phyloP scores from a whole-genome alignment of 352 stramenopile species.

The Phytophthora sp. region DNA sequence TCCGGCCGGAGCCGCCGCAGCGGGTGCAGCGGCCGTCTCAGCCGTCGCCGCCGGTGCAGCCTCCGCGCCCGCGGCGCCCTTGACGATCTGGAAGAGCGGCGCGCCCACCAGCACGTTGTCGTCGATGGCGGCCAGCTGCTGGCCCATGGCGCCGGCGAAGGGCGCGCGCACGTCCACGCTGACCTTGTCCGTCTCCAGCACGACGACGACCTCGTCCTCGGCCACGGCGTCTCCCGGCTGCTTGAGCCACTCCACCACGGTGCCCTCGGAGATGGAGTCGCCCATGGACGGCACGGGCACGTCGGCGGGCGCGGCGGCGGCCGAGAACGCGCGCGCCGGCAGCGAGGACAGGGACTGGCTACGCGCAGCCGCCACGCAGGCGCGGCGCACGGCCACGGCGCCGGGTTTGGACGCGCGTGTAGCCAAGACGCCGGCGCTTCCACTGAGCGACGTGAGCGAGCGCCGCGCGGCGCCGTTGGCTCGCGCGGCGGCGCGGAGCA shows the following conservation, averaged over 20 bases:
- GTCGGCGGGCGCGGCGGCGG: conserved; percentile 34
- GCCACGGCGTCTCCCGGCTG: conserved; percentile 92
- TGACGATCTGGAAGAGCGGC: conserved; percentile 93
- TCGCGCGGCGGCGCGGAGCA: conserved; percentile 30
- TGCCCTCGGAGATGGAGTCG: conserved; percentile 98
- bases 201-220: conserved; percentile 97
- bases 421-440: conserved; percentile 12
- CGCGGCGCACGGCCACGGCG: conserved; percentile 1
- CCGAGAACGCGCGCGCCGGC: conserved; percentile 47
- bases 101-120: conserved; percentile 95
- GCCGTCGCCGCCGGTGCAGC: conserved; percentile 21
- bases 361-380: background rate
- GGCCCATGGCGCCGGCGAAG: conserved; percentile 86
- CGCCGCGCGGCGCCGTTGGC: conserved; percentile 28
- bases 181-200: conserved; percentile 99
- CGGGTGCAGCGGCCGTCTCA: conserved; percentile 24
- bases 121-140: conserved; percentile 92
- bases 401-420: conserved; percentile 12
- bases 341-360: background rate
- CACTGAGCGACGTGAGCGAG: conserved; percentile 22
- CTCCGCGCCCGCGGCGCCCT: conserved; percentile 59
- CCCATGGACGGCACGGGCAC: conserved; percentile 90
- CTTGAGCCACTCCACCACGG: conserved; percentile 96
- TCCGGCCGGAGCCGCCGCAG: conserved; percentile 13
- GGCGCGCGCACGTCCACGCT: conserved; percentile 90